phyloP scores from a whole-genome alignment of 495 filamentous ascomycete species.

The Hypomontagnella monticulosa region DNA sequence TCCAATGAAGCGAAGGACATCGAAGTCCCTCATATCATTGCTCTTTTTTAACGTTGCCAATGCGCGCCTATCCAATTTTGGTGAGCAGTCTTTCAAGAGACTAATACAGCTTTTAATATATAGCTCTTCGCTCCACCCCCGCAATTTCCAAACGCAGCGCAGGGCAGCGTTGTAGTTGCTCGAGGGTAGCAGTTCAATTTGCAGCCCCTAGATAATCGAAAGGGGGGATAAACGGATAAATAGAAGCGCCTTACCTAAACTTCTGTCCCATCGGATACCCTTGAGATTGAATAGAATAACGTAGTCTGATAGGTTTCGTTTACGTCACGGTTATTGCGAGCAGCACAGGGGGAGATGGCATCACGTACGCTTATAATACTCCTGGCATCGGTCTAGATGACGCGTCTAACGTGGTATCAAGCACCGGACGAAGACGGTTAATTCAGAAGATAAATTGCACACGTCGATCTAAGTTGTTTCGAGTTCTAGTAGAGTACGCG shows the following conservation, averaged over 20 bases:
- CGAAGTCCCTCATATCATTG: no score
- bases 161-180: conserved; percentile 7
- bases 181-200: conserved; percentile 5
- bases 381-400: conserved; percentile 8
- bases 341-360: conserved; percentile 30
- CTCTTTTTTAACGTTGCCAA: no score
- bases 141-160: conserved; percentile 16
- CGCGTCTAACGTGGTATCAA: conserved; percentile 29
- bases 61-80: no score
- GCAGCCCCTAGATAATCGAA: neutral
- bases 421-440: conserved; percentile 25
- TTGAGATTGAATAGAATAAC: neutral
- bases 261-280: neutral
- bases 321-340: conserved; percentile 20
- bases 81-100: no score
- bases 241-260: conserved; percentile 12
- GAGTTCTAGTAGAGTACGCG: conserved; percentile 55
- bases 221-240: conserved; percentile 25
- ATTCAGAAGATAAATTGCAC: conserved; percentile 37
- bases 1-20: no score
- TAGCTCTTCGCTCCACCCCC: conserved; percentile 13
- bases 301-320: conserved; percentile 8
- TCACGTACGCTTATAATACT: conserved; percentile 10
- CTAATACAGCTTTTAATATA: neutral
- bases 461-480: conserved; percentile 54